Evolutionary conservation across 441 rosid species (phyloP), one percentile per base, ranked within the genome.

Genomic region (Populus trichocarpa): DNA sequence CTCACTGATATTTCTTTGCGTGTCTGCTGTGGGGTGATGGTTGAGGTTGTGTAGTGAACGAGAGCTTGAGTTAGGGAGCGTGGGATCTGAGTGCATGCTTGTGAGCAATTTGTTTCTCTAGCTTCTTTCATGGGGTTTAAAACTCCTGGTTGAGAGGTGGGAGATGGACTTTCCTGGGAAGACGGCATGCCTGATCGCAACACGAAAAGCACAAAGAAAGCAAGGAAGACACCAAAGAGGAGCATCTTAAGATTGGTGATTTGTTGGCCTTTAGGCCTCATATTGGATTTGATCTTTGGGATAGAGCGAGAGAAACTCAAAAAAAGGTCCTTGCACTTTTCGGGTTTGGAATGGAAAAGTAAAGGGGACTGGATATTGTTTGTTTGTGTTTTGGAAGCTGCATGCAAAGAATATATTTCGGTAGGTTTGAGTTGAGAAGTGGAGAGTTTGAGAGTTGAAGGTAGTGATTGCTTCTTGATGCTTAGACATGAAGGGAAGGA

Each of bases 21-120:
- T 1, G 98, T 92, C 74, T 95, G 97, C 66, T 92, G 98, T 10
- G 97, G 99, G 59, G 93, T 92, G 83, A 92, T 89, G 0, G 90
- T 84, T 67, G 98, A 88, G 64, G 97, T 91, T 30, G 97, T 71
- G 87, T 93, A 95, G 71, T 89, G 98, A 28, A 92, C 79, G 76
- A 95, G 83, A 13, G 97, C 90, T 67, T 92, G 89, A 2, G 99
- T 88, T 1, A 93, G 67, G 13, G 89, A 73, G 10, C 78, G 86
- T 2, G 94, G 97, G 72, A 93, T 87, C 86, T 93, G 92, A 71
- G 40, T 81, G 78, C 92, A 89, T 26, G 74, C 35, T 36, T 80
- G 78, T 2, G 89, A 81, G 85, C 93, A 93, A 26, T 81, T 77
- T 25, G 65, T 50, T 50, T 80, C 53, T 36, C 70, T 75, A n/a